Percentiles rank a stretch among this genome's conserved stretches.
These are phyloP conservation scores for Blastobotrys raffinosifermentans DNA, from an alignment of 1,139 yeast genomes.

Conservation along the genomic window DNA sequence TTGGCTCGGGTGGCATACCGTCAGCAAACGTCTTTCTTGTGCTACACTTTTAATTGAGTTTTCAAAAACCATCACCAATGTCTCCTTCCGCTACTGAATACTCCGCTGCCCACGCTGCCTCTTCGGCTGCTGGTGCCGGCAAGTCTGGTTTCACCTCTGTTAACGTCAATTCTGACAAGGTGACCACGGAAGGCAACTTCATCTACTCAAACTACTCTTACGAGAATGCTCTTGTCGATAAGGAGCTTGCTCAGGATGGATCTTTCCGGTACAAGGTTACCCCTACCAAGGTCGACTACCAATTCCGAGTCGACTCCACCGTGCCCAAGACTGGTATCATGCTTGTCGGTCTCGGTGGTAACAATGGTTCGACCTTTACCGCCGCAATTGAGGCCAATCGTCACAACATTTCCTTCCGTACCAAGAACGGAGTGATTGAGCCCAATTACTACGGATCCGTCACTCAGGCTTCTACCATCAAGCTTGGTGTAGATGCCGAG, in stretches of 20 bases:
- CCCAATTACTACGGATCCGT: conserved; percentile 96
- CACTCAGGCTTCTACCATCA: conserved; percentile 86
- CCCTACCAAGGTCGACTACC: conserved; percentile 68
- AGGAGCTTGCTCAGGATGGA: conserved; percentile 40
- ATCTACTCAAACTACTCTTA: conserved; percentile 68
- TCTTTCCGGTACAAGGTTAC: conserved; percentile 48
- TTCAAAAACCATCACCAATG: conserved; percentile 21
- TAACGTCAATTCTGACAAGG: conserved; percentile 54
- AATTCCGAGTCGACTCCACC: conserved; percentile 77
- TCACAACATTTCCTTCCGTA: conserved; percentile 68
- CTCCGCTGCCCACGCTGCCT: conserved; percentile 27
- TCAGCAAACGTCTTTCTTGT: conserved; percentile 7
- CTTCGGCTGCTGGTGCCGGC: conserved; percentile 29
- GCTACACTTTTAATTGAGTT: conserved; percentile 8
- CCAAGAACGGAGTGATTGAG: conserved; percentile 71
- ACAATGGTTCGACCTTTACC: conserved; percentile 88
- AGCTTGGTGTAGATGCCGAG: conserved; percentile 73
- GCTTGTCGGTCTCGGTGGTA: conserved; percentile 95
- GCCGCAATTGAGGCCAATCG: conserved; percentile 85
- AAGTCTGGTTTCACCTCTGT: conserved; percentile 43
- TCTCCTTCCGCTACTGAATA: conserved; percentile 30
- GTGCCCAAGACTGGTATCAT: conserved; percentile 84
- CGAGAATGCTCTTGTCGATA: conserved; percentile 57
- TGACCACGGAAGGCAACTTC: conserved; percentile 51
- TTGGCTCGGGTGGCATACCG: conserved; percentile 34